Evolutionary conservation across 208 protist genomes (phyloP).

Genomic region (Wallacemonas rigidus): DNA sequence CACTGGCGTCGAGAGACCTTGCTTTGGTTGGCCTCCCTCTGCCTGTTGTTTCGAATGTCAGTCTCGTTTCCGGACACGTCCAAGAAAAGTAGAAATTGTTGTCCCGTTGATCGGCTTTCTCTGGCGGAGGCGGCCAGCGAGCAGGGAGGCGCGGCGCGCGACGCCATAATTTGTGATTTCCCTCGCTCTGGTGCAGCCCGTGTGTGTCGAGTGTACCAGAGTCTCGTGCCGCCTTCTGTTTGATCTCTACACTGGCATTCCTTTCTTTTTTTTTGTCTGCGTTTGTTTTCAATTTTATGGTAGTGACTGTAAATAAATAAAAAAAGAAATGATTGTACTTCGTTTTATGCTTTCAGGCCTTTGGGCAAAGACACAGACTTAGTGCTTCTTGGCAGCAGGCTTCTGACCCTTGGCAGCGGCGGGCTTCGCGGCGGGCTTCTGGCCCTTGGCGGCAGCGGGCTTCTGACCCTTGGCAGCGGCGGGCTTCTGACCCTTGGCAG

Average conservation of each 20-base stretch:
- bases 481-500: slow-evolving; percentile 18
- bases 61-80: too few relatives aligned
- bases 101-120: too few relatives aligned
- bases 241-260: neutral
- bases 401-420: slow-evolving; percentile 16
- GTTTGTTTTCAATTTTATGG: neutral
- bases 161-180: too few relatives aligned
- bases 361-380: neutral
- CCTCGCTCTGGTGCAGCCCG: too few relatives aligned
- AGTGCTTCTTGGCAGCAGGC: slow-evolving; percentile 21
- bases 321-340: slow-evolving; percentile 14
- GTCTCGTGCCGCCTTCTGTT: too few relatives aligned
- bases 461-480: slow-evolving; percentile 19
- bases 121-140: too few relatives aligned
- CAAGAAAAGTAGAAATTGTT: too few relatives aligned
- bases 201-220: too few relatives aligned
- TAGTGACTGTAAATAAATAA: slow-evolving; percentile 10
- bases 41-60: too few relatives aligned
- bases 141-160: too few relatives aligned
- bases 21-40: too few relatives aligned
- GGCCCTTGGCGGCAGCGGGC: slow-evolving; percentile 30
- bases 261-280: slow-evolving; percentile 5
- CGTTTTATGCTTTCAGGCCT: slow-evolving; percentile 7
- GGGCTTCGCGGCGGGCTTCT: slow-evolving; percentile 17
- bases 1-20: too few relatives aligned